Percentiles rank a stretch among this genome's conserved stretches.
Conservation (phyloP, 108 stramenopile genomes). For the Schizochytrium sp. region DNA sequence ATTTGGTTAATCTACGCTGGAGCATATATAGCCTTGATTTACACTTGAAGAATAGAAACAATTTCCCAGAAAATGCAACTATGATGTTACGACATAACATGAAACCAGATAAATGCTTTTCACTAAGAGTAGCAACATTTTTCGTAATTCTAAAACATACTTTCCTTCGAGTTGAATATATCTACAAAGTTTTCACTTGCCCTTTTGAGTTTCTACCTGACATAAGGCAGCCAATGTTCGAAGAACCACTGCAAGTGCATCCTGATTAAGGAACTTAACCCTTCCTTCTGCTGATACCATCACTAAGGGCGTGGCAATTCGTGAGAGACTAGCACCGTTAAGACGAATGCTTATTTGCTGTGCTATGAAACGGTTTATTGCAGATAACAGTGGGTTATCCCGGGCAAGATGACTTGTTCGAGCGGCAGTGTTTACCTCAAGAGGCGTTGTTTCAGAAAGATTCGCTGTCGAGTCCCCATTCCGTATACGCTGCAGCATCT, state of each 20-base stretch:
- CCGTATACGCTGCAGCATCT: background rate
- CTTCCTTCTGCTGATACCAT: slow-evolving; percentile 45
- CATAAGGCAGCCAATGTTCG: slow-evolving; percentile 18
- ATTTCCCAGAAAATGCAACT: too few relatives aligned
- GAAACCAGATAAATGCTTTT: too few relatives aligned
- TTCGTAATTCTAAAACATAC: too few relatives aligned
- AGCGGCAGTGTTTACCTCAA: background rate
- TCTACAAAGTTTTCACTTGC: background rate
- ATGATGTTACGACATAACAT: too few relatives aligned
- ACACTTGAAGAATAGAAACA: too few relatives aligned
- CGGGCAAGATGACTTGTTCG: background rate
- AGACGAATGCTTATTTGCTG: slow-evolving; percentile 37
- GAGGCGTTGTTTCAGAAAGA: background rate
- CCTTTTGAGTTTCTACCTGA: slow-evolving; percentile 33
- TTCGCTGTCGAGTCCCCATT: background rate
- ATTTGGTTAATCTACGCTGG: too few relatives aligned
- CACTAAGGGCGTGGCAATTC: slow-evolving; percentile 28
- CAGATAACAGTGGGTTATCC: slow-evolving; percentile 20
- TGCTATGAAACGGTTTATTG: slow-evolving; percentile 40
- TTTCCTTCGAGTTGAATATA: too few relatives aligned
- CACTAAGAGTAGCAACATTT: too few relatives aligned
- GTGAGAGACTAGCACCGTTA: slow-evolving; percentile 11
- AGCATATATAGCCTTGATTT: too few relatives aligned
- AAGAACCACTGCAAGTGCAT: background rate
- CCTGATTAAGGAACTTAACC: slow-evolving; percentile 50